Evolutionary conservation across 306 rosid species (phyloP).

Genomic region (Corylus americana): DNA sequence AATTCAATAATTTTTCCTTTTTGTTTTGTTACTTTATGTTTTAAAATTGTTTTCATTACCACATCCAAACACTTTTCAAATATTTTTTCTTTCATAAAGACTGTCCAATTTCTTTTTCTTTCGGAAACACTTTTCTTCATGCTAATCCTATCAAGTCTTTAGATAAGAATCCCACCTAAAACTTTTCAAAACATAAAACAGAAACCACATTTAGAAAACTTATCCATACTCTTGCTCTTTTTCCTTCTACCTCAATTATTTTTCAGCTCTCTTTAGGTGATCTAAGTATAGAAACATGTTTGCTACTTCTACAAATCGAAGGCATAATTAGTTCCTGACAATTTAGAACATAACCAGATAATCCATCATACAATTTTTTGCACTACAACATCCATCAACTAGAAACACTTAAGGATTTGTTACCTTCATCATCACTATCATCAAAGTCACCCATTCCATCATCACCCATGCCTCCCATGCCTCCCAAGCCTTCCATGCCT

Average conservation of each 20-base stretch:
- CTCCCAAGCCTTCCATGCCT: neutral
- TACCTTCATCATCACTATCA: conserved; percentile 79
- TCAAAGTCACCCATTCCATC: conserved; percentile 41
- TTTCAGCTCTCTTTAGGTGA: neutral
- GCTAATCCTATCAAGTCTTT: too few relatives aligned
- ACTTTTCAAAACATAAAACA: too few relatives aligned
- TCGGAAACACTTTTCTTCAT: too few relatives aligned
- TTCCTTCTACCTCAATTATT: neutral
- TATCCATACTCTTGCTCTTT: neutral
- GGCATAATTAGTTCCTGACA: neutral
- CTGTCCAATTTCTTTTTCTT: too few relatives aligned
- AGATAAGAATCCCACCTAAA: too few relatives aligned
- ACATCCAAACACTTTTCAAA: too few relatives aligned
- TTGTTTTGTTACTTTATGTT: too few relatives aligned
- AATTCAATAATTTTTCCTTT: too few relatives aligned
- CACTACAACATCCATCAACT: conserved; percentile 3
- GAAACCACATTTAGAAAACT: too few relatives aligned
- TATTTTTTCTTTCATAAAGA: too few relatives aligned
- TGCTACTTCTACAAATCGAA: neutral
- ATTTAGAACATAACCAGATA: neutral
- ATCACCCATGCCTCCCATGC: conserved; percentile 9
- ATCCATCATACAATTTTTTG: neutral
- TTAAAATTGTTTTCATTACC: too few relatives aligned
- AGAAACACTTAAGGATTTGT: conserved; percentile 8
- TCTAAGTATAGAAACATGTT: neutral